Conservation (phyloP, 306 rosid genomes). For the Carpinus viminea region DNA sequence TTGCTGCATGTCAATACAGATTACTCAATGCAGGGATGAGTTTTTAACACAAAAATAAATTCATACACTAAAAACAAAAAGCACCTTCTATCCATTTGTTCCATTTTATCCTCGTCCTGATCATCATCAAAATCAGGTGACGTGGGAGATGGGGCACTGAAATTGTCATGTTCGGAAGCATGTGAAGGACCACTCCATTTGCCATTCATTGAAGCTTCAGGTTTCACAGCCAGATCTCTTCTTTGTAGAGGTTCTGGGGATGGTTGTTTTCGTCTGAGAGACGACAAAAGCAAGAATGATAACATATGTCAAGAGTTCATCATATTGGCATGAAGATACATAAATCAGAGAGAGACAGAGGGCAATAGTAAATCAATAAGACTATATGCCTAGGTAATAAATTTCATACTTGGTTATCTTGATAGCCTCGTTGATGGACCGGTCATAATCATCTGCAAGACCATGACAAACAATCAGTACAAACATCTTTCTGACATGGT, state of each 20-base stretch:
- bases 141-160: constrained; percentile 67
- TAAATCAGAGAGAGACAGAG: constrained; percentile 3
- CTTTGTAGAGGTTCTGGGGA: constrained; percentile 72
- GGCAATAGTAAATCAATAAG: constrained; percentile 1
- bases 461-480: constrained; percentile 33
- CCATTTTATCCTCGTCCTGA: constrained; percentile 60
- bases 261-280: constrained; percentile 61
- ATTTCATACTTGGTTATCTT: constrained; percentile 87
- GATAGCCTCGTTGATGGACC: constrained; percentile 96
- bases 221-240: constrained; percentile 61
- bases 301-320: constrained; percentile 14
- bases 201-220: constrained; percentile 75
- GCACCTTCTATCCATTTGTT: constrained; percentile 75
- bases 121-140: constrained; percentile 64
- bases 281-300: constrained; percentile 20
- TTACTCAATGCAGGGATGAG: constrained; percentile 26
- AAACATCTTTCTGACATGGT: background rate
- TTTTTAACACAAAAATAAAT: background rate
- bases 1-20: constrained; percentile 45
- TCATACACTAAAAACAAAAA: constrained; percentile 5
- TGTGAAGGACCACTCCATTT: constrained; percentile 65
- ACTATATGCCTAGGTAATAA: constrained; percentile 9
- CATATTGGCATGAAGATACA: background rate
- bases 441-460: constrained; percentile 91
- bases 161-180: constrained; percentile 49